Evolutionary conservation across 139 green algal genomes (phyloP).

Genomic region (Limnomonas spitsbergensis): DNA sequence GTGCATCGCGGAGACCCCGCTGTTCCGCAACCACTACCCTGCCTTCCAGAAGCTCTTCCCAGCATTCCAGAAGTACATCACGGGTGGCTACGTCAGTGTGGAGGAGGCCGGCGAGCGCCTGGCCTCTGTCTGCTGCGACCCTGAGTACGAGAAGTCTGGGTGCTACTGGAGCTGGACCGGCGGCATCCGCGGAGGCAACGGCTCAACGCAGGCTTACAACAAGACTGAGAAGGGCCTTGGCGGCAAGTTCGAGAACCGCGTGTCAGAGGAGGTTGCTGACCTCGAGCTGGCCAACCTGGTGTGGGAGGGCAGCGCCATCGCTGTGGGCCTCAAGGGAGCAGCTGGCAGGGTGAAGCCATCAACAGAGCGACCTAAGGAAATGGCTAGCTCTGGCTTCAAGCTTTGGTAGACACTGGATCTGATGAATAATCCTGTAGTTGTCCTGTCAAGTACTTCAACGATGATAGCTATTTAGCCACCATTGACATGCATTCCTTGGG

Average conservation of each 20-base stretch:
- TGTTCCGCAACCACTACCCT: slow-evolving; percentile 85
- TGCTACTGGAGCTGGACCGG: slow-evolving; percentile 68
- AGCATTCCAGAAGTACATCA: slow-evolving; percentile 93
- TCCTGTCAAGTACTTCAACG: too few relatives aligned
- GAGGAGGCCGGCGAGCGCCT: slow-evolving; percentile 84
- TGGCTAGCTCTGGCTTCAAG: background rate
- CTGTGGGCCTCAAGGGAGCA: background rate
- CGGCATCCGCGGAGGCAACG: slow-evolving; percentile 1
- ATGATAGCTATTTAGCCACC: too few relatives aligned
- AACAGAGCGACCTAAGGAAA: background rate
- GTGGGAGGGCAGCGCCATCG: slow-evolving; percentile 6
- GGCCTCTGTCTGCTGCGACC: slow-evolving; percentile 28
- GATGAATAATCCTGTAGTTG: too few relatives aligned
- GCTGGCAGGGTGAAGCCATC: background rate
- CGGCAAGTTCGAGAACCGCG: slow-evolving; percentile 19
- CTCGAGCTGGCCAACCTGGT: slow-evolving; percentile 1
- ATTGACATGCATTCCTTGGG: too few relatives aligned
- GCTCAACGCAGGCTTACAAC: background rate
- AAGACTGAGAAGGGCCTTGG: slow-evolving; percentile 16
- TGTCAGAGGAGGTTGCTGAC: slow-evolving; percentile 14
- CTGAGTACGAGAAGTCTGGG: slow-evolving; percentile 50
- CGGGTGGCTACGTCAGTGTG: slow-evolving; percentile 87
- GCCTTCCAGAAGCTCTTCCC: slow-evolving; percentile 89
- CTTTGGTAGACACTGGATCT: background rate
- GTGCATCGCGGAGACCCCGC: slow-evolving; percentile 90